Conservation (phyloP, 257 asterid species). For the Lycium barbarum region DNA sequence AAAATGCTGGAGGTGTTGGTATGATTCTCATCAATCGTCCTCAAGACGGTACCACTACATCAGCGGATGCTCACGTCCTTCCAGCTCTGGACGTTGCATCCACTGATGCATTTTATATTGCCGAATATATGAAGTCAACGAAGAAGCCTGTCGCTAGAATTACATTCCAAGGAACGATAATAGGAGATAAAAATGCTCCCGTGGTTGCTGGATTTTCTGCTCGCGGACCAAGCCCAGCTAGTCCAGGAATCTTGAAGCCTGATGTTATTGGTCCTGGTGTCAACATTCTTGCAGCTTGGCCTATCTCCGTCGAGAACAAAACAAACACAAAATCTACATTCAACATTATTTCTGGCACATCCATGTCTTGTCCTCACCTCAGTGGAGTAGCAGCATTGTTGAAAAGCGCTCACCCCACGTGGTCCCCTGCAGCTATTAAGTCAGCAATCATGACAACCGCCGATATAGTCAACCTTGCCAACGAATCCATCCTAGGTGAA, state of each 20-base stretch:
- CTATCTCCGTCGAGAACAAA: conserved; percentile 7
- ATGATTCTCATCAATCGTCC: conserved; percentile 43
- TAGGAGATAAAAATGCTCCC: conserved; percentile 38
- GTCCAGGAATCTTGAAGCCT: conserved; percentile 47
- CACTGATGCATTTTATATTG: conserved; percentile 30
- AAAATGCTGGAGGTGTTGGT: conserved; percentile 49
- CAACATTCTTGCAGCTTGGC: conserved; percentile 47
- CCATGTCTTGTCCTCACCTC: conserved; percentile 53
- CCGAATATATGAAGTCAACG: conserved; percentile 39
- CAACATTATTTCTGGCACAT: conserved; percentile 43
- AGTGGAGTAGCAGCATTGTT: conserved; percentile 47
- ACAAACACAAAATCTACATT: conserved; percentile 25
- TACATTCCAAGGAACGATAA: conserved; percentile 41
- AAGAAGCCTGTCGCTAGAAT: conserved; percentile 32
- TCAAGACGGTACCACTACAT: not conserved
- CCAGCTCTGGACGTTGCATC: conserved; percentile 36
- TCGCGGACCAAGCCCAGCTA: conserved; percentile 36
- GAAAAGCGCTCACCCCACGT: conserved; percentile 39
- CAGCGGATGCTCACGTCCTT: conserved; percentile 42
- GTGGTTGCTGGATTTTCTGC: conserved; percentile 41
- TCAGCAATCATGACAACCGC: conserved; percentile 52
- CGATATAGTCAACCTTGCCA: conserved; percentile 5
- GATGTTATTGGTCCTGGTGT: conserved; percentile 48
- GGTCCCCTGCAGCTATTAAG: conserved; percentile 49
- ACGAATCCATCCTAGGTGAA: conserved; percentile 1